These are phyloP conservation scores for Exophiala calicioides DNA, from an alignment of 2,329 filamentous ascomycete genomes.

Conservation along the genomic window DNA sequence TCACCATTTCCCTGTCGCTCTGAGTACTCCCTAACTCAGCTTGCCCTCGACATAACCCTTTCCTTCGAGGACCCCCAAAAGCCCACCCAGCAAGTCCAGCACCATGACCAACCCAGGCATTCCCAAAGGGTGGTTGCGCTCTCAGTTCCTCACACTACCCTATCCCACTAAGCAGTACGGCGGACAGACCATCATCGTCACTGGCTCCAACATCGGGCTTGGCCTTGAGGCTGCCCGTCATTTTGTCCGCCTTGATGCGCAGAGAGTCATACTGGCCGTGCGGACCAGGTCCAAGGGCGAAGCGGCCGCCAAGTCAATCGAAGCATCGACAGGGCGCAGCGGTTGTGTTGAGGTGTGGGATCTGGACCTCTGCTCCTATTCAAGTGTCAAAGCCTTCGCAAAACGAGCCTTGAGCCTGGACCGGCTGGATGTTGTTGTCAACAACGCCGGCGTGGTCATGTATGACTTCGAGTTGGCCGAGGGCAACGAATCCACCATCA, in stretches of 20 bases:
- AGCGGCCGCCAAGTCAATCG: constrained; percentile 43
- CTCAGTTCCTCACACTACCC: too few relatives aligned
- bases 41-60: too few relatives aligned
- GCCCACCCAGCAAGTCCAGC: too few relatives aligned
- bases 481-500: constrained; percentile 26
- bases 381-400: constrained; percentile 40
- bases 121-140: too few relatives aligned
- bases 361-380: constrained; percentile 45
- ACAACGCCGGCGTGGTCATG: constrained; percentile 39
- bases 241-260: constrained; percentile 41
- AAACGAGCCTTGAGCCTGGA: constrained; percentile 33
- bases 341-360: constrained; percentile 50
- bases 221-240: constrained; percentile 49
- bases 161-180: too few relatives aligned
- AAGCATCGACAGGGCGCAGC: constrained; percentile 38
- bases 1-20: too few relatives aligned
- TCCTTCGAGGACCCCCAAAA: too few relatives aligned
- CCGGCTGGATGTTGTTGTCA: constrained; percentile 38
- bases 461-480: constrained; percentile 14
- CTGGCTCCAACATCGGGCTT: constrained; percentile 50
- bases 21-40: too few relatives aligned
- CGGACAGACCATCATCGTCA: constrained; percentile 38
- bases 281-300: constrained; percentile 47
- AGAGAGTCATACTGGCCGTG: constrained; percentile 48
- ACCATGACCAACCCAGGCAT: too few relatives aligned